Conservation (phyloP, 805 yeast species). For the Kazachstania viticola region DNA sequence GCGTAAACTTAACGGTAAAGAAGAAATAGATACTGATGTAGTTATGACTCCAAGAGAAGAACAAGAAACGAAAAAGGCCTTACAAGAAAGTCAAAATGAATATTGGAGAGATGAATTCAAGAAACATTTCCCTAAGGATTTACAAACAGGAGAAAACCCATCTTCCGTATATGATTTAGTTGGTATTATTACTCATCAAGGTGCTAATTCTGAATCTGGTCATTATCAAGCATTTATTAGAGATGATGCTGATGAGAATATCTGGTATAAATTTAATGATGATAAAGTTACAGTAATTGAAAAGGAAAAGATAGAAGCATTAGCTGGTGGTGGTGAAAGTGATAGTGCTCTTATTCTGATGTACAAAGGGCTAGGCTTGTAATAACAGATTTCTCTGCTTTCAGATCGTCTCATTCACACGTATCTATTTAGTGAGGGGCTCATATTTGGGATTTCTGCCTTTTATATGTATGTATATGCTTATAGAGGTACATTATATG, state of each 20-base stretch:
- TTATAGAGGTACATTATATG: too few species aligned
- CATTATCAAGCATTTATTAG: constrained; percentile 88
- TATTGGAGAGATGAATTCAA: constrained; percentile 39
- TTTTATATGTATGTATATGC: too few species aligned
- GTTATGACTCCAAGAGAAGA: constrained; percentile 40
- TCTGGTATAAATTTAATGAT: constrained; percentile 94
- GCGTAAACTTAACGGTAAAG: constrained; percentile 27
- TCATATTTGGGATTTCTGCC: too few species aligned
- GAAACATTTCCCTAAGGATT: constrained; percentile 36
- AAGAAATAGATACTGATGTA: constrained; percentile 6
- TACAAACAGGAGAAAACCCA: constrained; percentile 60
- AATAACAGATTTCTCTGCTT: constrained; percentile 1
- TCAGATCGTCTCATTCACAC: background rate
- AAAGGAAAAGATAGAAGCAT: constrained; percentile 67
- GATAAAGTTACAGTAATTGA: constrained; percentile 73
- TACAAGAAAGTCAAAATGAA: constrained; percentile 35
- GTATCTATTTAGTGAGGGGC: background rate
- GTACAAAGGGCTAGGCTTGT: constrained; percentile 71
- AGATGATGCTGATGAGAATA: constrained; percentile 60
- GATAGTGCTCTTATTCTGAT: constrained; percentile 86
- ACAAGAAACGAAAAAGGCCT: constrained; percentile 38
- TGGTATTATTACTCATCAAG: constrained; percentile 85
- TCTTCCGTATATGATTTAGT: constrained; percentile 75
- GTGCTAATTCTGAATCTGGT: constrained; percentile 93
- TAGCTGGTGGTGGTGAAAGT: constrained; percentile 97